Conservation (phyloP, 768 basidiomycete species). For the Cystobasidium onofrii region DNA sequence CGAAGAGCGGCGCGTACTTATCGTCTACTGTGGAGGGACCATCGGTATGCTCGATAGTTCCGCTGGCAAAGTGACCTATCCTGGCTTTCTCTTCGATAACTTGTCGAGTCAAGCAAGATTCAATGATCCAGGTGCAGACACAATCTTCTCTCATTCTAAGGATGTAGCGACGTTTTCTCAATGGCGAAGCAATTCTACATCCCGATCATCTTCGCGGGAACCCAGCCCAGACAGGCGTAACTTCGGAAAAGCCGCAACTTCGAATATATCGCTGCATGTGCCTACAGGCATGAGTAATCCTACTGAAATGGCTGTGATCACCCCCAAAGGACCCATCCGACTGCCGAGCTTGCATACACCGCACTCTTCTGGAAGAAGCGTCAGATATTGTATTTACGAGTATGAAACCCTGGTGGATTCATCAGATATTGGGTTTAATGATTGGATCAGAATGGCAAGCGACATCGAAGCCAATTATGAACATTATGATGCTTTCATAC, state of each 20-base stretch:
- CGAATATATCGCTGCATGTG: constrained; percentile 37
- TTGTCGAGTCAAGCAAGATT: constrained; percentile 75
- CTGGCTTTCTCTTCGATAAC: constrained; percentile 31
- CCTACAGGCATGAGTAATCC: constrained; percentile 33
- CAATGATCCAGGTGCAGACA: constrained; percentile 80
- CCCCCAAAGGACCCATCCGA: constrained; percentile 29
- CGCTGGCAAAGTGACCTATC: constrained; percentile 23
- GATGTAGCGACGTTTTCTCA: constrained; percentile 71
- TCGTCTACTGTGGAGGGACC: constrained; percentile 27
- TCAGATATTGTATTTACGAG: constrained; percentile 50
- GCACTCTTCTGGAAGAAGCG: constrained; percentile 65
- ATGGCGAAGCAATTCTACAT: constrained; percentile 51
- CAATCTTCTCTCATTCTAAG: constrained; percentile 68
- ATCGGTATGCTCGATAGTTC: constrained; percentile 30
- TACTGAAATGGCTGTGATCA: constrained; percentile 27
- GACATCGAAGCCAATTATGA: constrained; percentile 89
- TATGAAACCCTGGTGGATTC: constrained; percentile 83
- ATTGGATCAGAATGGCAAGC: constrained; percentile 63
- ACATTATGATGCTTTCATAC: constrained; percentile 77
- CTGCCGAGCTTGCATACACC: constrained; percentile 56
- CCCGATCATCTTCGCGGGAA: constrained; percentile 11
- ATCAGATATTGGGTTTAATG: constrained; percentile 65
- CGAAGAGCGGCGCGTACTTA: background rate
- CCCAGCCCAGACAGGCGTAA: constrained; percentile 47
- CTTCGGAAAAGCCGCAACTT: constrained; percentile 35